Base-by-base conservation (phyloP, 2,329 filamentous ascomycete species). In the Cercospora sp. region DNA sequence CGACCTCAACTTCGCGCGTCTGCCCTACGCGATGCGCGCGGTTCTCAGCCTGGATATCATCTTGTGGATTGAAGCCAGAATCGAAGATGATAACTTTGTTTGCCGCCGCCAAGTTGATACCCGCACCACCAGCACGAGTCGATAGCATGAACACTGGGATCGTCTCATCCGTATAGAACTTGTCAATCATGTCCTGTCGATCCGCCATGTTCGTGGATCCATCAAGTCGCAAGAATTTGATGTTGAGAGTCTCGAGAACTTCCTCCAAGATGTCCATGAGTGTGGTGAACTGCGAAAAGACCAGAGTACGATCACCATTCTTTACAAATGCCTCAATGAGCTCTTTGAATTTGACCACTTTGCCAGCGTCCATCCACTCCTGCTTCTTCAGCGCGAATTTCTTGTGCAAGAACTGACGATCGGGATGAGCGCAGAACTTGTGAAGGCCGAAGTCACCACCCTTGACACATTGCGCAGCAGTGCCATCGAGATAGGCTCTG, bases 31-130 rank as follows among this genome's bases (percentile, higher is more conserved):
- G 90, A 81, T 99, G 95, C 0, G 95, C 95, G 18, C 95, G 90
- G 79, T 99, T 98, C 83, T 98, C 95, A 0, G 95, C 95, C 79
- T 99, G 95, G n/a, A 97, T 89, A 77, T 99, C 95, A 74, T 98
- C 94, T 78, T 99, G 95, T 0, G 95, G 95, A 74, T 99, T 99
- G 82, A 97, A 97, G n/a, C 90, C 92, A 71, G 91, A 91, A 80
- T 99, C 95, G 78, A 98, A 97, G 76, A 99, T 95, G 80, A 99
- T 88, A 74, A 99, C 94, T 81, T 97, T 98, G 83, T 98, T 98
- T 4, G 95, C 95, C 40, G 91, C 92, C 7, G 94, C 95, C 65
- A 99, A 82, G 80, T 99, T 99, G 82, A 99, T 96, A 49, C 95
- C 95, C 0, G 94, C 95, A n/a, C 95, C 95, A 63, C 95, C 95